Evolutionary conservation across 1,284 basidiomycete species (phyloP).

Genomic region (Apiotrichum akiyoshidainum): DNA sequence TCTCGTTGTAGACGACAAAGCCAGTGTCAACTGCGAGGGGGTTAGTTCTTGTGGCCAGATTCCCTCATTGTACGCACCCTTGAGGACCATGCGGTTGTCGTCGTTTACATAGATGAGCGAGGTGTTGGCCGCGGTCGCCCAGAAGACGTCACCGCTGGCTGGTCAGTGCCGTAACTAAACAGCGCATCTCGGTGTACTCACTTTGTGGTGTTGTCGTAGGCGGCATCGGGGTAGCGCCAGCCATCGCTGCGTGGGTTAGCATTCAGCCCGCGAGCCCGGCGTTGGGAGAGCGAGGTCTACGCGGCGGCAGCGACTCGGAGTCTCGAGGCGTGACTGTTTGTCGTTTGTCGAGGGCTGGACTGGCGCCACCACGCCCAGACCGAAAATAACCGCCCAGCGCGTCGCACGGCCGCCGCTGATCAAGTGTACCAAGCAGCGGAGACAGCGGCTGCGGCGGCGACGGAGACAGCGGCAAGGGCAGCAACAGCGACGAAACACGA

Average conservation of each 20-base stretch:
- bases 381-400: too few species aligned
- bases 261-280: too few species aligned
- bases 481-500: neutral
- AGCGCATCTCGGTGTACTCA: conserved; percentile 19
- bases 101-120: conserved; percentile 58
- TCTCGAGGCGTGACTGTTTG: neutral
- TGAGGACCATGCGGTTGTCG: conserved; percentile 72
- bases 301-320: too few species aligned
- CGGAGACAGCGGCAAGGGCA: too few species aligned
- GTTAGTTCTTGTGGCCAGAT: too few species aligned
- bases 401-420: too few species aligned
- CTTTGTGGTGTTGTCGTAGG: conserved; percentile 48
- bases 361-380: neutral
- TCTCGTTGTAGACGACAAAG: conserved; percentile 56
- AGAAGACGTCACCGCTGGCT: conserved; percentile 60
- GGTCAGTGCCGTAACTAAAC: neutral
- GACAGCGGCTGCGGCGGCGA: too few species aligned
- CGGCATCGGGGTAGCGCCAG: conserved; percentile 21
- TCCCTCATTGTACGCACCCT: conserved; percentile 59
- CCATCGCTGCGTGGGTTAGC: conserved; percentile 24
- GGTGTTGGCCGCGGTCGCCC: conserved; percentile 40
- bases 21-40: conserved; percentile 33
- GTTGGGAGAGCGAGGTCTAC: too few species aligned
- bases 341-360: neutral
- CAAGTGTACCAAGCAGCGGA: too few species aligned